Base-by-base conservation (phyloP, 306 rosid genomes). In the Vigna angularis region DNA sequence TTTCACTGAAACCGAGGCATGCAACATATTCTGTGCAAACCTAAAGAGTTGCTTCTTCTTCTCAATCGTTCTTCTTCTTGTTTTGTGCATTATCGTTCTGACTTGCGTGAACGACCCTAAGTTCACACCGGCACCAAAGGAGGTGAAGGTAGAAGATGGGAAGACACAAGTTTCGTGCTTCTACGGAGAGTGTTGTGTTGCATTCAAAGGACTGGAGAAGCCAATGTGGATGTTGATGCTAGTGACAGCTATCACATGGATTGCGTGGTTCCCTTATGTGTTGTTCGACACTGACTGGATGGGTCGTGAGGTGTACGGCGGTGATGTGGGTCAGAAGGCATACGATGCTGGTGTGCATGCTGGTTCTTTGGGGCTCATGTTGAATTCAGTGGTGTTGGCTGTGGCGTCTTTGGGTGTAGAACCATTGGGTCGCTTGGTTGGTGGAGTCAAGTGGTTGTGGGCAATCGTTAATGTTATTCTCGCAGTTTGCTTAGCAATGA, bases 261-360 rank as follows among this genome's bases (percentile, higher is more conserved):
- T 91, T 0, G 98, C 89, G 0, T 93, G 98, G 97, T 93, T 91
- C 48, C 94, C 97, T 0, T 93, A 89, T 73, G 14, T 93, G 42
- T 75, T 93, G 26, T 93, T 69, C 68, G 92, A 88, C 66, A 93
- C 97, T 0, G 98, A 93, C 15, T 93, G 98, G 98, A 89, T 91
- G 98, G 98, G 97, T 4, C 51, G 63, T 3, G 98, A 93, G 76
- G 98, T 93, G 15, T 93, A 73, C 18, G 98, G 97, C 0, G 98
- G 98, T 0, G 14, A 82, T 4, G 89, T 84, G 0, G 86, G 85
- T 0, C n/a, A 80, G 0, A n/a, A 9, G 22, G 28, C 44, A 12
- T 93, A 93, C 48, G 78, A 85, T 51, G 8, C 3, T 0, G 97
- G 98, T 0, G 97, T 93, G 1, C 88, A 70, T 0, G 83, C 81